These are phyloP conservation scores for Boletus rufocinnamomeus DNA, from an alignment of 768 basidiomycete genomes.

Conservation along the genomic window DNA sequence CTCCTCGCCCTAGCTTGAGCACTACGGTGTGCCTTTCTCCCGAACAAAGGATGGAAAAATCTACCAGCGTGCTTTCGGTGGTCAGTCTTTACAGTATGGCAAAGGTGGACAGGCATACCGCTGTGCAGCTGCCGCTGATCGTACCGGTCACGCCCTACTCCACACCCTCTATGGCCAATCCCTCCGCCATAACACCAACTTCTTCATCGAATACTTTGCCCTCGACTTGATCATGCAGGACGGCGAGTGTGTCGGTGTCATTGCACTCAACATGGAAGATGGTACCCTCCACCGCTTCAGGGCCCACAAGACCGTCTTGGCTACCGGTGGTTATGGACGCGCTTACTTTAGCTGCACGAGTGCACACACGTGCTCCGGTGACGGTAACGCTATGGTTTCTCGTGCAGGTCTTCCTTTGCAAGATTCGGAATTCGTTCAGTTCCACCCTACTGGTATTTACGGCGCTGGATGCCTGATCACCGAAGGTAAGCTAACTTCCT, in stretches of 20 bases:
- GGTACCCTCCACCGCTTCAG: conserved; percentile 99
- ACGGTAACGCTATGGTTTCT: conserved; percentile 98
- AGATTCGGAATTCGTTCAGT: conserved; percentile 99
- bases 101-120: conserved; percentile 99
- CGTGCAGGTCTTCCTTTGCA: conserved; percentile 96
- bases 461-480: conserved; percentile 99
- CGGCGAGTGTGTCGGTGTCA: conserved; percentile 98
- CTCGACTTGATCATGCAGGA: conserved; percentile 98
- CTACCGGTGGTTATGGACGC: conserved; percentile 97
- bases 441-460: conserved; percentile 99
- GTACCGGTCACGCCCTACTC: conserved; percentile 96
- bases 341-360: conserved; percentile 98
- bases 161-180: conserved; percentile 99
- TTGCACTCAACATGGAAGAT: conserved; percentile 99
- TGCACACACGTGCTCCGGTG: conserved; percentile 98
- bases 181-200: conserved; percentile 97
- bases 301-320: conserved; percentile 96
- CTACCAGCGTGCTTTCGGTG: conserved; percentile 99
- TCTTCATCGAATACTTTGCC: conserved; percentile 99
- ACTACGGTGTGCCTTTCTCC: conserved; percentile 98
- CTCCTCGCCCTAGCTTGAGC: conserved; percentile 72
- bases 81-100: conserved; percentile 94
- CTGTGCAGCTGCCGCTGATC: conserved; percentile 97
- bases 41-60: conserved; percentile 99
- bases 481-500: conserved; percentile 61